Conservation (phyloP, 305 asterid genomes). For the Solanum chacoense region DNA sequence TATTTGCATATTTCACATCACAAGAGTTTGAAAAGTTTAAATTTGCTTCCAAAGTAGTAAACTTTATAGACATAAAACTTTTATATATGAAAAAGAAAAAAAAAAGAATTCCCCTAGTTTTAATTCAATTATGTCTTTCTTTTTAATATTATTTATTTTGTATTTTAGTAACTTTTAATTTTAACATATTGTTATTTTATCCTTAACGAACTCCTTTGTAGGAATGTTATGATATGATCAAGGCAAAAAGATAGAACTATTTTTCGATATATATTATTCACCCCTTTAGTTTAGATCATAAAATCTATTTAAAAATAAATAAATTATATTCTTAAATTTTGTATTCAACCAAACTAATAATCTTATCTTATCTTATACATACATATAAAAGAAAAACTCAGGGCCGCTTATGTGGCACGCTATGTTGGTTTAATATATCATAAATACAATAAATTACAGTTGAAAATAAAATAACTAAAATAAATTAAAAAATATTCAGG, state of each 20-base stretch:
- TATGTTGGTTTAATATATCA: too few relatives aligned
- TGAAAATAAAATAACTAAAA: too few relatives aligned
- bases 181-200: neutral
- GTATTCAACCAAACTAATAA: neutral
- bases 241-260: neutral
- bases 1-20: slow-evolving; percentile 1
- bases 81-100: neutral
- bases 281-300: neutral
- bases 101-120: neutral
- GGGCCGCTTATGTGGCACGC: neutral
- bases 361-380: neutral
- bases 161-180: neutral
- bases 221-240: neutral
- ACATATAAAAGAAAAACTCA: neutral
- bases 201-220: neutral
- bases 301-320: neutral
- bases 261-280: neutral
- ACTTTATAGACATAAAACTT: neutral
- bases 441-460: too few relatives aligned
- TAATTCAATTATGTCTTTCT: neutral
- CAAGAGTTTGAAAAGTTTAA: neutral
- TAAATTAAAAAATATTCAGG: too few relatives aligned
- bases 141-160: neutral
- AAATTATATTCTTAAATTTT: neutral
- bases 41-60: neutral